A percentile compares a stretch with the other conserved stretches of the same genome.
Conservation (phyloP, 2,329 filamentous ascomycete species). For the Botrytis aclada region DNA sequence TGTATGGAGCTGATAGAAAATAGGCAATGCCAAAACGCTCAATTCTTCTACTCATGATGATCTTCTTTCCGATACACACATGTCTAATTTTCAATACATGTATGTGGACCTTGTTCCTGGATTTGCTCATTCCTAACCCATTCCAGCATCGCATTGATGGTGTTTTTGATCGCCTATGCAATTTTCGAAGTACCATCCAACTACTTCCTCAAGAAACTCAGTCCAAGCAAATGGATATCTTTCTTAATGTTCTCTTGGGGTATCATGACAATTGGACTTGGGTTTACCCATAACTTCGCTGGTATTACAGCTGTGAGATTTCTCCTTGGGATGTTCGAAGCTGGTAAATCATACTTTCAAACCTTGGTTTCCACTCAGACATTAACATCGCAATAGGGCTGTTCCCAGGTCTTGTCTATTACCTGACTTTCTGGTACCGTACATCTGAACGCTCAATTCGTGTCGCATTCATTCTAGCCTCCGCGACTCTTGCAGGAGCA, state of each 20-base stretch:
- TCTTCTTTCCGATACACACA: constrained; percentile 58
- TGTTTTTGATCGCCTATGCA: constrained; percentile 48
- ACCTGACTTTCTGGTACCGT: constrained; percentile 37
- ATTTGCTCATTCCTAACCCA: background rate
- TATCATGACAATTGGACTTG: constrained; percentile 47
- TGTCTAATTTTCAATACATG: constrained; percentile 61
- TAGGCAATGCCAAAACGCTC: constrained; percentile 61
- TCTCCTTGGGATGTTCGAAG: constrained; percentile 49
- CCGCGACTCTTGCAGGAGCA: constrained; percentile 35
- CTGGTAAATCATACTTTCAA: constrained; percentile 41
- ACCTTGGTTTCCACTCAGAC: constrained; percentile 38
- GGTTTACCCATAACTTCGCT: constrained; percentile 43
- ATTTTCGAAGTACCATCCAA: constrained; percentile 51
- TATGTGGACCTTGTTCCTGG: constrained; percentile 25
- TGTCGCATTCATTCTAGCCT: constrained; percentile 36
- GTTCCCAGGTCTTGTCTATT: constrained; percentile 41
- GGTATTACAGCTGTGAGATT: constrained; percentile 47
- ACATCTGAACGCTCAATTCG: constrained; percentile 34
- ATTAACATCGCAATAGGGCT: constrained; percentile 41
- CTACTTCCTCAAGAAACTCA: constrained; percentile 47
- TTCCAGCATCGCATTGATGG: constrained; percentile 43
- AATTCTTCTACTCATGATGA: constrained; percentile 59
- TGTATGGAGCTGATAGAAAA: background rate
- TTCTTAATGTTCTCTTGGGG: constrained; percentile 51
- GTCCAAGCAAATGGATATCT: constrained; percentile 48